Conservation (phyloP, 495 filamentous ascomycete genomes). For the Hamigera avellanea region DNA sequence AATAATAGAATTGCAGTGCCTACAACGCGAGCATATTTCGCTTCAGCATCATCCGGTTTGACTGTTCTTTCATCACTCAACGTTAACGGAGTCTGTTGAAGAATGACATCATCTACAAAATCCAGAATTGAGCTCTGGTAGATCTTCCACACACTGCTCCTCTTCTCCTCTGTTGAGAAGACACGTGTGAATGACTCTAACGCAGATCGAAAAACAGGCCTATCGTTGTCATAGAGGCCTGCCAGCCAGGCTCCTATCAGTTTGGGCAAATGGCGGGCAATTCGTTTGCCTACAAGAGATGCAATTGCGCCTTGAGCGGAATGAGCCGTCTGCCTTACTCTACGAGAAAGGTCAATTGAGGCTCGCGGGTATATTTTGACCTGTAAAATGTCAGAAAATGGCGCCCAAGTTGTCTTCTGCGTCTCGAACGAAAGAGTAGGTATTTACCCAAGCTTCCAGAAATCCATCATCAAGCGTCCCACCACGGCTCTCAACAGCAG, state of each 20-base stretch:
- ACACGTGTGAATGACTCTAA: slow-evolving; percentile 59
- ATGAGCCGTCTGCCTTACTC: slow-evolving; percentile 78
- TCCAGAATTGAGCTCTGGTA: slow-evolving; percentile 67
- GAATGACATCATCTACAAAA: slow-evolving; percentile 64
- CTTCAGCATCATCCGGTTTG: slow-evolving; percentile 70
- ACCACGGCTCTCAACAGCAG: slow-evolving; percentile 28
- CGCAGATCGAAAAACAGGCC: slow-evolving; percentile 58
- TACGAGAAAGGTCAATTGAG: slow-evolving; percentile 78
- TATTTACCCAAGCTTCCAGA: slow-evolving; percentile 77
- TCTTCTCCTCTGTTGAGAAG: slow-evolving; percentile 69
- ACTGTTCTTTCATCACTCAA: slow-evolving; percentile 81
- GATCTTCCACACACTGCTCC: slow-evolving; percentile 58
- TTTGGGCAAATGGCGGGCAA: slow-evolving; percentile 62
- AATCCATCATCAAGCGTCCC: slow-evolving; percentile 62
- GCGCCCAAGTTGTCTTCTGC: slow-evolving; percentile 1
- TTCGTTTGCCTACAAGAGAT: slow-evolving; percentile 60
- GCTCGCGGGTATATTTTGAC: slow-evolving; percentile 74
- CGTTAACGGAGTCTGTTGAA: slow-evolving; percentile 63
- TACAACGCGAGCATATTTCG: slow-evolving; percentile 74
- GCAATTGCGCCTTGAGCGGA: slow-evolving; percentile 61
- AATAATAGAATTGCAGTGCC: slow-evolving; percentile 41
- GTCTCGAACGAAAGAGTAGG: too few relatives aligned
- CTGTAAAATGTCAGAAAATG: slow-evolving; percentile 32
- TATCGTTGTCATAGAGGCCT: slow-evolving; percentile 78
- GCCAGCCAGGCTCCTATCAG: slow-evolving; percentile 80